These are phyloP conservation scores for Pythium sukuiense DNA, from an alignment of 352 stramenopile species.

Conservation along the genomic window DNA sequence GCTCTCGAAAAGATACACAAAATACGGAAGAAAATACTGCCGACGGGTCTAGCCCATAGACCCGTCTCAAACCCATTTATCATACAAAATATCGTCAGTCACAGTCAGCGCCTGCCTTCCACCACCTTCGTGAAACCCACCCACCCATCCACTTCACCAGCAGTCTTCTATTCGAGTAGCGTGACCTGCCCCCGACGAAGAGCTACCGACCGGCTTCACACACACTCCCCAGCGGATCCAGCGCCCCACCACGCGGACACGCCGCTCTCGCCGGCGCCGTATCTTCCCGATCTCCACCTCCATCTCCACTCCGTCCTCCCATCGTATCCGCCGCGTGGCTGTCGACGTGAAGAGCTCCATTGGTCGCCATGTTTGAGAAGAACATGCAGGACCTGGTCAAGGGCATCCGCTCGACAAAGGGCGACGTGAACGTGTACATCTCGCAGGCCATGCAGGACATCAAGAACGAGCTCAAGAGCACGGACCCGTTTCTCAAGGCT, in stretches of 20 bases:
- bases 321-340: background rate
- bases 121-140: background rate
- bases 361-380: slow-evolving; percentile 96
- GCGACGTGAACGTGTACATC: slow-evolving; percentile 96
- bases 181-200: slow-evolving; percentile 4
- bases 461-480: slow-evolving; percentile 96
- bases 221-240: slow-evolving; percentile 1
- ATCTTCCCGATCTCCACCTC: slow-evolving; percentile 5
- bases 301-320: background rate
- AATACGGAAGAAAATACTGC: slow-evolving; percentile 10
- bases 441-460: slow-evolving; percentile 97
- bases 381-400: slow-evolving; percentile 98
- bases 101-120: too few species aligned
- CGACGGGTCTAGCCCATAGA: background rate
- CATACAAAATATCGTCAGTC: background rate
- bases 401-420: slow-evolving; percentile 96
- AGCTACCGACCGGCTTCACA: background rate
- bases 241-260: background rate
- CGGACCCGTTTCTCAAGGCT: slow-evolving; percentile 96
- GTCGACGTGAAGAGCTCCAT: background rate
- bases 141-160: background rate
- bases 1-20: slow-evolving; percentile 14
- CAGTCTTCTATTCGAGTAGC: background rate
- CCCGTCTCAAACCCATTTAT: background rate
- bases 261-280: background rate